phyloP scores from a whole-genome alignment of 2,329 filamentous ascomycete species.

The Penicillium sp. region DNA sequence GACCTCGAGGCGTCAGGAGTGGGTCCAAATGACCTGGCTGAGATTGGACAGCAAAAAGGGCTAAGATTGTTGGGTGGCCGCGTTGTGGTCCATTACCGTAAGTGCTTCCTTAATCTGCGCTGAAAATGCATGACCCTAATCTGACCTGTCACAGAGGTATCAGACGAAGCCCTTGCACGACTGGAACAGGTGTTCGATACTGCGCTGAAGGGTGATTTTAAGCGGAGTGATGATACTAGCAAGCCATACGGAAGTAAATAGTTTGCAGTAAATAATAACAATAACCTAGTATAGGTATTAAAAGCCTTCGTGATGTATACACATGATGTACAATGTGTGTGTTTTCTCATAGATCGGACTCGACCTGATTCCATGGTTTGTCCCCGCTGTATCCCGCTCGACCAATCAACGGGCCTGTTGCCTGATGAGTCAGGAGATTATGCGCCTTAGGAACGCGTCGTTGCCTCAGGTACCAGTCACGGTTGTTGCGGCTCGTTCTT shows the following conservation, averaged over 20 bases:
- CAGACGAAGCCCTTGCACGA: conserved; percentile 58
- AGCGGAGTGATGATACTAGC: conserved; percentile 30
- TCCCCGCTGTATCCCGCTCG: not conserved
- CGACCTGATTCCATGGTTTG: not conserved
- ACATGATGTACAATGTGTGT: not conserved
- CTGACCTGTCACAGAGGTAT: conserved; percentile 53
- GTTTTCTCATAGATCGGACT: conserved; percentile 2
- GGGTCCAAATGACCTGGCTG: conserved; percentile 51
- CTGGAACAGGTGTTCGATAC: conserved; percentile 56
- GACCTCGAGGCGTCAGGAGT: conserved; percentile 64
- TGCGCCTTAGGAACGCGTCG: conserved; percentile 25
- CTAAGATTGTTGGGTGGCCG: conserved; percentile 56
- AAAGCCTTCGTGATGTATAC: not conserved
- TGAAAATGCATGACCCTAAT: not conserved
- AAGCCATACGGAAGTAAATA: conserved; percentile 35
- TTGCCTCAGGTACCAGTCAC: conserved; percentile 26
- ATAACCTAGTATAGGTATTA: not conserved
- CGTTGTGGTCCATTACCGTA: conserved; percentile 66
- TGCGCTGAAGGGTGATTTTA: conserved; percentile 32
- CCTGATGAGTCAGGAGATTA: conserved; percentile 10
- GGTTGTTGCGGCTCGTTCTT: conserved; percentile 22
- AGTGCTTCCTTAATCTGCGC: conserved; percentile 16
- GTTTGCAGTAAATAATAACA: not conserved
- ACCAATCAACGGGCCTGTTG: conserved; percentile 7
- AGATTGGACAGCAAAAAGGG: conserved; percentile 56